Evolutionary conservation across 495 filamentous ascomycete genomes (phyloP), one percentile per base, ranked within the genome.

Genomic region (Penicillium coprophilum): DNA sequence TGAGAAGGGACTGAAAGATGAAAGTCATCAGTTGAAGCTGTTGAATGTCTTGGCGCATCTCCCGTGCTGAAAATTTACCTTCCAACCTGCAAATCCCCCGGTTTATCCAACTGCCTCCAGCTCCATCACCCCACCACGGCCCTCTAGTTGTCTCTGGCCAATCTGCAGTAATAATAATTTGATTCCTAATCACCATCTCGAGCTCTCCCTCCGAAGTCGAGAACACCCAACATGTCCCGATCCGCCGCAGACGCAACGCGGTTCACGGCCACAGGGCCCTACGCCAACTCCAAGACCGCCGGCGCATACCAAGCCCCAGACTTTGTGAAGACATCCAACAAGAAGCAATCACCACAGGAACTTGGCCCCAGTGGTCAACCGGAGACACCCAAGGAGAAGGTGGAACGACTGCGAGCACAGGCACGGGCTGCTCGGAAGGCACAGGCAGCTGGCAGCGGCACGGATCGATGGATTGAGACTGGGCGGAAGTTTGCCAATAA

Each of bases 201-300:
- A 51, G 23, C 4, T 13, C 32, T 21, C 36, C 38, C 50, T 15
- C 36, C 50, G 28, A 43, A 48, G 20, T 10, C 40, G 46, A 43
- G 19, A 40, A 32, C 21, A n/a, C 47, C 20, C 60, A 68, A 32
- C 55, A 90, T 92, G 84, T 83, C 91, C 62, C 92, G 93, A 72
- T 92, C 89, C 74, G 87, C 91, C 68, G 85, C 85, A 60, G 94
- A 97, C 76, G 91, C 94, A 56, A 98, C 94, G 68, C 86, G 93
- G 58, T 98, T 98, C 81, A 97, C 93, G 48, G 83, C 92, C 30
- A 96, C 90, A 39, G 89, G 87, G 49, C 92, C 92, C 15, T 92
- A 96, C 78, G 92, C 90, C 59, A 82, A 80, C 72, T 86, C 88
- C 61, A 89, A 90, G 65, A 68, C 83, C 47, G 70, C 71, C 44